Base-by-base conservation (phyloP, 2,329 filamentous ascomycete genomes). In the Beauveria brongniartii region DNA sequence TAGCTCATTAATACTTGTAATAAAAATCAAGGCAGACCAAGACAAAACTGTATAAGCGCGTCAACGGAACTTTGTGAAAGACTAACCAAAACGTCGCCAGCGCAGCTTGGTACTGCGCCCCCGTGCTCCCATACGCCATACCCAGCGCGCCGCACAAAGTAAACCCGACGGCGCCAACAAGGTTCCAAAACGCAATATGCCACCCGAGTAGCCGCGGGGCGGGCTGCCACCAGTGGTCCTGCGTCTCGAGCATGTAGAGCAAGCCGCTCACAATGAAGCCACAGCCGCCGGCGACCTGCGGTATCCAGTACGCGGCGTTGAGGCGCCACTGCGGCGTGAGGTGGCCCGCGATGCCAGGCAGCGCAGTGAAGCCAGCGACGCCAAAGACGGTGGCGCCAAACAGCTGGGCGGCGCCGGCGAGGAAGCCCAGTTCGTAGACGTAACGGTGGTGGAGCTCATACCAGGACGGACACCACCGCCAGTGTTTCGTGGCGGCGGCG, bases 131-230 rank as follows among this genome's bases (percentile, higher is more conserved):
- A 26, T 52, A 44, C 18, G 47, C 56, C 56, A 51, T 59, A 18
- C 80, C 81, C 63, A 80, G 82, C 1, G 82, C 84, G 83, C 22
- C 85, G 84, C 4, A 87, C 71, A 16, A 86, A 79, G 70, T 78
- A 85, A 12, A 82, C 72, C 18, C 82, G 79, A 64, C 83, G 78
- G 34, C 79, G 67, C 86, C 86, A 22, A 88, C 73, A 2, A 87
- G 69, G 65, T 88, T 89, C 84, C 85, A 89, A 9, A 81, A 70
- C 0, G 84, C 86, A 65, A 89, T 81, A 69, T 88, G 84, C 86
- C 86, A 89, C 3, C 86, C 86, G 1, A 89, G 75, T 0, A 83
- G 74, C 3, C 70, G 68, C 3, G 75, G 76, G 0, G 83, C 82
- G 0, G 86, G 85, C 14, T 75, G 72, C 65, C 82, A 88, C 86